Conservation (phyloP, 2,329 filamentous ascomycete species). For the Domatiomyces globalis region DNA sequence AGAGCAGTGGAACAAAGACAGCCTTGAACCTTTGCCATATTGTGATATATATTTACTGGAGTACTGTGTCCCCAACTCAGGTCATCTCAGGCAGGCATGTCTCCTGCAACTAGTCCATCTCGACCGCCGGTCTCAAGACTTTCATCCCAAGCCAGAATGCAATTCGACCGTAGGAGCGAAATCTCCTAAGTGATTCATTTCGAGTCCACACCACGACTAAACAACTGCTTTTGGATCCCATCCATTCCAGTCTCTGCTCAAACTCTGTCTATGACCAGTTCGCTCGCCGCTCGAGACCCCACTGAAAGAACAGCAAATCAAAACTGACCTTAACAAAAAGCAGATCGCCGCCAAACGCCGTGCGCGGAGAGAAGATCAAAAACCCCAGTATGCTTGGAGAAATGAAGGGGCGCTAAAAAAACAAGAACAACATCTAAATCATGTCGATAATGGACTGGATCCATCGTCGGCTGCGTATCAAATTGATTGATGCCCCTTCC, state of each 20-base stretch:
- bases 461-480: neutral
- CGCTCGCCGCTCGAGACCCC: neutral
- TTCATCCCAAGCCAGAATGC: neutral
- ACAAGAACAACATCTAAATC: conserved; percentile 2
- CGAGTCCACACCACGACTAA: neutral
- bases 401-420: conserved; percentile 5
- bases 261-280: neutral
- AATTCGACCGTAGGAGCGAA: neutral
- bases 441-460: neutral
- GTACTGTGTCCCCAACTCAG: neutral
- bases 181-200: neutral
- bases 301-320: conserved; percentile 17
- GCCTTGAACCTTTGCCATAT: neutral
- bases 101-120: neutral
- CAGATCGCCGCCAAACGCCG: conserved; percentile 4
- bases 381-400: neutral
- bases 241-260: neutral
- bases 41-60: neutral
- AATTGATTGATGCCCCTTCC: neutral
- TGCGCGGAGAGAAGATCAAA: conserved; percentile 1
- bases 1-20: neutral
- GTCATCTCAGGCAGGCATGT: neutral
- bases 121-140: neutral
- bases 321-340: conserved; percentile 7
- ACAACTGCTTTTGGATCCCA: neutral